Percentiles rank a stretch among this genome's conserved stretches.
phyloP scores from a whole-genome alignment of 192 early-diverging fungal genomes.

The Coemansia sp. region DNA sequence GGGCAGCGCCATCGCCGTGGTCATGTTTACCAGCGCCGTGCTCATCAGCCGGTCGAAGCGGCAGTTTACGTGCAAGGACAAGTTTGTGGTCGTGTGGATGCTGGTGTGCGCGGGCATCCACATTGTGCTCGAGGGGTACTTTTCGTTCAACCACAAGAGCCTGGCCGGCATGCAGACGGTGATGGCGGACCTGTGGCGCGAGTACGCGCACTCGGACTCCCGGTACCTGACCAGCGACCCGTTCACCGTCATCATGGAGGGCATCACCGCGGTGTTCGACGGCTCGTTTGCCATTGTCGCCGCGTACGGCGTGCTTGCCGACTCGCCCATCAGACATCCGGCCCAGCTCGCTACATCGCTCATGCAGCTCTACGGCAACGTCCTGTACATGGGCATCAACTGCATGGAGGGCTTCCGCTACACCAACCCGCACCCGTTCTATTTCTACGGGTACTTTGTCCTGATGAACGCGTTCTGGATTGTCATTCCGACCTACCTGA shows the following conservation, averaged over 20 bases:
- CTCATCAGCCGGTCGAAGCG: conserved; percentile 25
- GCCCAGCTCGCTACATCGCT: conserved; percentile 62
- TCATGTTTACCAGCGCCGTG: conserved; percentile 16
- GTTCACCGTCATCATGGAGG: conserved; percentile 83
- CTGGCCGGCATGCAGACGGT: conserved; percentile 66
- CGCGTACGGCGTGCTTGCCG: conserved; percentile 54
- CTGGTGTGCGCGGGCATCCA: conserved; percentile 80
- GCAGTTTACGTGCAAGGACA: conserved; percentile 35
- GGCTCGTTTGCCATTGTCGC: conserved; percentile 63
- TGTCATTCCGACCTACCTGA: conserved; percentile 59
- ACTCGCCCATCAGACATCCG: conserved; percentile 56
- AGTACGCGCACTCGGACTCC: conserved; percentile 87
- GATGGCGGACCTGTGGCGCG: conserved; percentile 84
- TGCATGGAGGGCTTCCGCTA: conserved; percentile 64
- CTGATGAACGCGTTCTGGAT: conserved; percentile 84
- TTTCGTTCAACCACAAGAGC: conserved; percentile 63
- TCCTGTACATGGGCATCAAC: conserved; percentile 78
- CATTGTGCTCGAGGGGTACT: conserved; percentile 83
- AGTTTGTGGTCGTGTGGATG: conserved; percentile 78
- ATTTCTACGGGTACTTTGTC: conserved; percentile 92
- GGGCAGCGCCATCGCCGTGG: conserved; percentile 15
- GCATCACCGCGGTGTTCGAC: conserved; percentile 75
- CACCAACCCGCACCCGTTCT: conserved; percentile 71
- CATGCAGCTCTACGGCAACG: conserved; percentile 78
- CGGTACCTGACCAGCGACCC: conserved; percentile 82